phyloP scores from a whole-genome alignment of 2,329 filamentous ascomycete genomes.

The Xylariaceae sp. region DNA sequence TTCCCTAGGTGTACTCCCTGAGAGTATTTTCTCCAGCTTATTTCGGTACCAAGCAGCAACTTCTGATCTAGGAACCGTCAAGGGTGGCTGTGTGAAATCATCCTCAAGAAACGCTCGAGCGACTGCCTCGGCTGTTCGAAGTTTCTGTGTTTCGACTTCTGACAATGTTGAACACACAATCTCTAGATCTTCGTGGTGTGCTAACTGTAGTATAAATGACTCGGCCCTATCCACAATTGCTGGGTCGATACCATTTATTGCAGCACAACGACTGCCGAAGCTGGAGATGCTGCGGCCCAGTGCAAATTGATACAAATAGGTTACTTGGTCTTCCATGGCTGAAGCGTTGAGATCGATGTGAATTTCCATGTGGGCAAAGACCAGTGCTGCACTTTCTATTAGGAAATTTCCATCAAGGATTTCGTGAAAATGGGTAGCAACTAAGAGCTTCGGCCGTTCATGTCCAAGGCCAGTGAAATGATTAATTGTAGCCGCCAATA shows the following conservation, averaged over 20 bases:
- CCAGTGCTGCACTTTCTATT: conserved; percentile 53
- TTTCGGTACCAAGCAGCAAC: conserved; percentile 29
- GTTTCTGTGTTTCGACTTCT: conserved; percentile 63
- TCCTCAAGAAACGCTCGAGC: conserved; percentile 63
- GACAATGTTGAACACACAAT: conserved; percentile 73
- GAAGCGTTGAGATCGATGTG: conserved; percentile 59
- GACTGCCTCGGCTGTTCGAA: conserved; percentile 70
- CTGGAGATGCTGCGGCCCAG: conserved; percentile 76
- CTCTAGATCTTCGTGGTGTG: conserved; percentile 77
- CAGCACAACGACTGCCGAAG: conserved; percentile 85
- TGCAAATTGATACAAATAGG: conserved; percentile 74
- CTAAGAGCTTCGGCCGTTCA: conserved; percentile 61
- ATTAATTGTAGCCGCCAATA: conserved; percentile 62
- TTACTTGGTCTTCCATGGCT: conserved; percentile 66
- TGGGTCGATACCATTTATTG: conserved; percentile 80
- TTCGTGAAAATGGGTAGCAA: conserved; percentile 71
- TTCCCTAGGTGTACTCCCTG: background rate
- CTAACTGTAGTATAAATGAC: conserved; percentile 70
- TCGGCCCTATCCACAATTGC: conserved; percentile 78
- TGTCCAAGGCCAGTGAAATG: conserved; percentile 57
- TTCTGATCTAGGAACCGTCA: conserved; percentile 10
- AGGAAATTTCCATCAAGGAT: conserved; percentile 72
- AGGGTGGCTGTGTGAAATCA: conserved; percentile 42
- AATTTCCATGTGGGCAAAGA: conserved; percentile 76
- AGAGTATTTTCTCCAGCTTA: conserved; percentile 36